phyloP scores from a whole-genome alignment of 225 moss, liverwort and hornwort genomes.

The Bryum argenteum region DNA sequence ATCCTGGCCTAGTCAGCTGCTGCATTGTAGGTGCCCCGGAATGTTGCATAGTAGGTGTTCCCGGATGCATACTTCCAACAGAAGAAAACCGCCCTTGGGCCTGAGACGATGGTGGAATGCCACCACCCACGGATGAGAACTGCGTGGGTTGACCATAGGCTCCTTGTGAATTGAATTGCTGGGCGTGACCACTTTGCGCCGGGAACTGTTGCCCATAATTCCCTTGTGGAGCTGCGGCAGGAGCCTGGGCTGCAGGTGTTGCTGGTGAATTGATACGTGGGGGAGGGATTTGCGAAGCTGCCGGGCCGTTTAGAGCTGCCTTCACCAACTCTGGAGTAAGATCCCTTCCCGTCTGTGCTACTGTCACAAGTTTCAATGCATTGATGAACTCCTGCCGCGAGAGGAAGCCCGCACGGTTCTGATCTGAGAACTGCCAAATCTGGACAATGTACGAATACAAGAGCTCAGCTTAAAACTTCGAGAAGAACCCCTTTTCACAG shows the following conservation, averaged over 20 bases:
- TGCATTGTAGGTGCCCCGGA: conserved; percentile 35
- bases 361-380: conserved; percentile 99
- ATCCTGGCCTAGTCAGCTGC: conserved; percentile 37
- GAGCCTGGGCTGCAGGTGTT: conserved; percentile 45
- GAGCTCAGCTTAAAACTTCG: conserved; percentile 21
- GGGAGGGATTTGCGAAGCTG: conserved; percentile 93
- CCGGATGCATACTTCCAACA: conserved; percentile 35
- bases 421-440: conserved; percentile 99
- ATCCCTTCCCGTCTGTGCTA: conserved; percentile 96
- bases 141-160: conserved; percentile 33
- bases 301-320: conserved; percentile 87
- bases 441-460: conserved; percentile 39
- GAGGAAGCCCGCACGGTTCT: conserved; percentile 78
- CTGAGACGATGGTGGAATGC: conserved; percentile 29
- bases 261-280: conserved; percentile 71
- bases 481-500: background rate
- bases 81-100: conserved; percentile 54
- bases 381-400: conserved; percentile 84
- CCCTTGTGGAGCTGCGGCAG: conserved; percentile 37
- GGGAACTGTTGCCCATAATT: conserved; percentile 56
- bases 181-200: conserved; percentile 37
- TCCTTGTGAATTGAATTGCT: conserved; percentile 38
- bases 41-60: conserved; percentile 42
- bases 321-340: conserved; percentile 90
- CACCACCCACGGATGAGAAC: conserved; percentile 50